Percentiles rank a stretch among this genome's conserved stretches.
phyloP scores from a whole-genome alignment of 1,139 yeast genomes.

The Yamadazyma sp. region DNA sequence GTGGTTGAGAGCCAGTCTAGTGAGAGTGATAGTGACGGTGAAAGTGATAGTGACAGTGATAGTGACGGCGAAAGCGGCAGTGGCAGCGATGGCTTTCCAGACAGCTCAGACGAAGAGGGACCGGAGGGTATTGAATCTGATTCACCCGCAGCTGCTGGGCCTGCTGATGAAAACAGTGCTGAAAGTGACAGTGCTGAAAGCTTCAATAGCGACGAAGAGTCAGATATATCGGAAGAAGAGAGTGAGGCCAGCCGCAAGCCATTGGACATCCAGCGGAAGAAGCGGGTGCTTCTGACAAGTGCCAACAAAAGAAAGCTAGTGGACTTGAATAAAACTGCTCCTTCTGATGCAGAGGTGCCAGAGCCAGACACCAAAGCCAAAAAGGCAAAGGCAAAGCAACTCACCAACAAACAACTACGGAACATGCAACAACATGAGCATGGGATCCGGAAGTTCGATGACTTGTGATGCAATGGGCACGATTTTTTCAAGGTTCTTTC shows the following conservation, averaged over 20 bases:
- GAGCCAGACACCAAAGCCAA: conserved; percentile 18
- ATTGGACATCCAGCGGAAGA: conserved; percentile 14
- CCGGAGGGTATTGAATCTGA: conserved; percentile 8
- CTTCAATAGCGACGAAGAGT: conserved; percentile 8
- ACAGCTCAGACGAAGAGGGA: conserved; percentile 10
- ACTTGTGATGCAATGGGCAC: conserved; percentile 37
- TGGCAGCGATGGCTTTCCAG: conserved; percentile 5
- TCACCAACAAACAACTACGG: conserved; percentile 47
- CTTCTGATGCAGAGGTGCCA: conserved; percentile 10
- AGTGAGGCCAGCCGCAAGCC: conserved; percentile 3
- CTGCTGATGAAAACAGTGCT: conserved; percentile 6
- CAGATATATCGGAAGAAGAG: conserved; percentile 18
- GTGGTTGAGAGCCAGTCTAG: conserved; percentile 13
- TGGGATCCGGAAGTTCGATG: conserved; percentile 71
- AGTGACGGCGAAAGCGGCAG: conserved; percentile 12
- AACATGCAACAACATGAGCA: conserved; percentile 58
- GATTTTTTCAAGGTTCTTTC: no score
- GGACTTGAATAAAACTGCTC: conserved; percentile 10
- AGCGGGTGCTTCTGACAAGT: conserved; percentile 11
- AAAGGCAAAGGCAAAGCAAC: conserved; percentile 32
- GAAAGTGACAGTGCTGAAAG: conserved; percentile 10
- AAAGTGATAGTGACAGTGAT: conserved; percentile 15
- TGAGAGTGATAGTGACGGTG: conserved; percentile 16
- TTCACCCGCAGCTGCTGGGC: no score
- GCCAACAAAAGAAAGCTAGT: conserved; percentile 19